phyloP scores from a whole-genome alignment of 2,329 filamentous ascomycete species.

The Talaromyces atroroseus region DNA sequence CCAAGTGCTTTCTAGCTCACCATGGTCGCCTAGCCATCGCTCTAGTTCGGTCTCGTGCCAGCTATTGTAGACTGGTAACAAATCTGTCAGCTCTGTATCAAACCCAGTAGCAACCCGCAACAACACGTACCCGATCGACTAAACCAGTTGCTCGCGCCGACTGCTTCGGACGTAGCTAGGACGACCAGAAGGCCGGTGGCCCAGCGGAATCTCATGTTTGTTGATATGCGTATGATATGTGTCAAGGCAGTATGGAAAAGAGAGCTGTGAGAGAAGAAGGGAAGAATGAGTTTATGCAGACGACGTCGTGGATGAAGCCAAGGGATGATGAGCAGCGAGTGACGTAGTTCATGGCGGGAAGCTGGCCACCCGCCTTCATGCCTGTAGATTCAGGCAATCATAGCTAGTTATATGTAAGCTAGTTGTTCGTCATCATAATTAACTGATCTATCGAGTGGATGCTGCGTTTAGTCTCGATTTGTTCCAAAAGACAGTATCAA shows the following conservation, averaged over 20 bases:
- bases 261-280: not conserved
- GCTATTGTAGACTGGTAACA: slow-evolving; percentile 77
- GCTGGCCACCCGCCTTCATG: slow-evolving; percentile 1
- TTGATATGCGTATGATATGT: not conserved
- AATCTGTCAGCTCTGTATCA: not conserved
- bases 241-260: slow-evolving; percentile 21
- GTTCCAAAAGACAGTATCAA: no score
- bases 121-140: slow-evolving; percentile 67
- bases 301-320: not conserved
- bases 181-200: slow-evolving; percentile 64
- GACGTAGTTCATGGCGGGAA: slow-evolving; percentile 11
- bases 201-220: slow-evolving; percentile 67
- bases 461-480: no score
- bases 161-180: slow-evolving; percentile 62
- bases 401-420: no score
- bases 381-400: no score
- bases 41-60: slow-evolving; percentile 98
- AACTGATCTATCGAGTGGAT: no score
- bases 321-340: slow-evolving; percentile 14
- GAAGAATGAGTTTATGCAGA: not conserved
- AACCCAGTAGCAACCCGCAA: not conserved
- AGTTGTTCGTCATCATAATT: no score
- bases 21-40: slow-evolving; percentile 89
- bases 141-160: slow-evolving; percentile 77
- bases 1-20: slow-evolving; percentile 17